phyloP scores from a whole-genome alignment of 306 rosid species.

The Castanea crenata region DNA sequence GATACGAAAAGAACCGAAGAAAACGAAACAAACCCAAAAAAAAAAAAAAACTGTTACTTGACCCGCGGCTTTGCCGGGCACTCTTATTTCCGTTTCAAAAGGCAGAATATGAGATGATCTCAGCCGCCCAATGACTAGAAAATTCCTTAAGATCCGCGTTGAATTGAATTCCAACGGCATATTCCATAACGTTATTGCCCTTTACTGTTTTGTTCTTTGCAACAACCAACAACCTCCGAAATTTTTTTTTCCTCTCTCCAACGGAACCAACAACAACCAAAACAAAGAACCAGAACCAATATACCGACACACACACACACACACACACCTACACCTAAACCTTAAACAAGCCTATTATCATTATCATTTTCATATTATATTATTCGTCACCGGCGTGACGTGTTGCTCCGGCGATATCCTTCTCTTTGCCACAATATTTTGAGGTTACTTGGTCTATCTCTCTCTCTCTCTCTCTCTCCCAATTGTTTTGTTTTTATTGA shows the following conservation, averaged over 20 bases:
- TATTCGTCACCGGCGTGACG: background rate
- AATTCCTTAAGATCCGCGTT: slow-evolving; percentile 31
- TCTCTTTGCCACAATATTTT: slow-evolving; percentile 8
- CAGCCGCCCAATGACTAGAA: slow-evolving; percentile 18
- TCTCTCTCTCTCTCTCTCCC: background rate
- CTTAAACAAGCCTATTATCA: background rate
- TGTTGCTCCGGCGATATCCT: slow-evolving; percentile 2
- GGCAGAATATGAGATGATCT: slow-evolving; percentile 26
- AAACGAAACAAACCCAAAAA: no score
- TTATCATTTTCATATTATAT: background rate
- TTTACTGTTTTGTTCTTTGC: slow-evolving; percentile 28
- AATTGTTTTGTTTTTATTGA: background rate
- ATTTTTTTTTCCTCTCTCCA: background rate
- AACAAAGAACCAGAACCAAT: no score
- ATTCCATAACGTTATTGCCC: slow-evolving; percentile 5
- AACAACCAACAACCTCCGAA: slow-evolving; percentile 30
- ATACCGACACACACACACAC: background rate
- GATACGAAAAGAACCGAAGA: no score
- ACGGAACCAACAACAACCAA: slow-evolving; percentile 1
- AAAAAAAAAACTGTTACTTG: slow-evolving; percentile 5
- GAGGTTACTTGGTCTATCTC: slow-evolving; percentile 21
- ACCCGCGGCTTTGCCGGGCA: slow-evolving; percentile 26
- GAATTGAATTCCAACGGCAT: slow-evolving; percentile 31
- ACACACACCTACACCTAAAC: background rate
- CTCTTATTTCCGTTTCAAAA: slow-evolving; percentile 26